Evolutionary conservation across 163 green algal genomes (phyloP).

Genomic region (Scenedesmus sp.): DNA sequence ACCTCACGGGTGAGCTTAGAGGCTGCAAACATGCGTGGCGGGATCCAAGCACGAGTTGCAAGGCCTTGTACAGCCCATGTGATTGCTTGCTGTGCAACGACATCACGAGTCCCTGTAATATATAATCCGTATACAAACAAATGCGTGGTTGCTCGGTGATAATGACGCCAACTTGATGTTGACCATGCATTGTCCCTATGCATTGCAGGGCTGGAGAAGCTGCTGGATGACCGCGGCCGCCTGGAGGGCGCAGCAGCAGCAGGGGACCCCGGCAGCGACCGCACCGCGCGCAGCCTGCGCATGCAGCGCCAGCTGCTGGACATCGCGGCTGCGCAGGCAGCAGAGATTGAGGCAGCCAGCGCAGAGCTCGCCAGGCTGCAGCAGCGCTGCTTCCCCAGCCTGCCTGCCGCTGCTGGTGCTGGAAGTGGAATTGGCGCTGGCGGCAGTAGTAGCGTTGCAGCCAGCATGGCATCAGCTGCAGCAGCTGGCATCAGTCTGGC

Average conservation of each 20-base stretch:
- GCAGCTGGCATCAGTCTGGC: not conserved
- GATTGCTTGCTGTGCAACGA: too few relatives aligned
- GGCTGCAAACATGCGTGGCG: not conserved
- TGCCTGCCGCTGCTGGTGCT: not conserved
- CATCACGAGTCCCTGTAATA: too few relatives aligned
- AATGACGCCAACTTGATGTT: not conserved
- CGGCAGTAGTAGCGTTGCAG: not conserved
- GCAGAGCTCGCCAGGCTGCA: conserved; percentile 22
- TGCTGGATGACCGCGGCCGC: conserved; percentile 17
- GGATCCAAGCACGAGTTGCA: too few relatives aligned
- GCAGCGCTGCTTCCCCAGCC: conserved; percentile 33
- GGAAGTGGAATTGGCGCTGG: not conserved
- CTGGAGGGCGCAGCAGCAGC: conserved; percentile 15
- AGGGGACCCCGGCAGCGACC: conserved; percentile 6
- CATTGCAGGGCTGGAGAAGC: conserved; percentile 25
- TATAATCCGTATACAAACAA: too few relatives aligned
- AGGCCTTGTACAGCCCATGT: too few relatives aligned
- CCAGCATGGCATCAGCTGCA: not conserved
- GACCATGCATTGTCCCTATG: not conserved
- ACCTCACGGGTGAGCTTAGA: conserved; percentile 15
- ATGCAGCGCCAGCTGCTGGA: conserved; percentile 37
- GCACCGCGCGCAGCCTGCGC: not conserved
- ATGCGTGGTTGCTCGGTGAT: too few relatives aligned
- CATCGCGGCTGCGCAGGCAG: conserved; percentile 39
- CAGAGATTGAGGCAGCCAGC: conserved; percentile 28